phyloP scores from a whole-genome alignment of 2,329 filamentous ascomycete species.

The Paraconiothyrium brasiliense region DNA sequence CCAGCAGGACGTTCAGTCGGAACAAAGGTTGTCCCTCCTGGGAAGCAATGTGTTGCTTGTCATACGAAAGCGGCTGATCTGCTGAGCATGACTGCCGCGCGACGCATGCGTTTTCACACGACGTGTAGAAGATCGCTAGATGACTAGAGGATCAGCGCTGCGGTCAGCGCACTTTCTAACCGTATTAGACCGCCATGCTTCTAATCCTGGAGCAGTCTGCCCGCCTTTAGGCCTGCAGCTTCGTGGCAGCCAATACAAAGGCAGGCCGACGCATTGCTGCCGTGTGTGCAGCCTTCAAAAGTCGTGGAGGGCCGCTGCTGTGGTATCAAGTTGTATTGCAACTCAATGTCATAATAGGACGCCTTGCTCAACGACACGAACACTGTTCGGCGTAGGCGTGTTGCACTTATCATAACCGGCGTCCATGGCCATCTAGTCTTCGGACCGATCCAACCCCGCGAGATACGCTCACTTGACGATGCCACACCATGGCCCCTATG shows the following conservation, averaged over 20 bases:
- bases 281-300: background rate
- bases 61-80: background rate
- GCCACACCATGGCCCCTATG: constrained; percentile 7
- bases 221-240: background rate
- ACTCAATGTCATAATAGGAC: background rate
- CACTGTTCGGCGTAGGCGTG: background rate
- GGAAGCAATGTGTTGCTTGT: background rate
- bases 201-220: constrained; percentile 3
- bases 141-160: constrained; percentile 4
- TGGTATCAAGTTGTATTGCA: constrained; percentile 8
- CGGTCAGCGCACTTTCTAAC: constrained; percentile 4
- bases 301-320: background rate
- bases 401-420: background rate
- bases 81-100: background rate
- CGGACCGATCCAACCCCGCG: background rate
- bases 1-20: background rate
- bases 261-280: background rate
- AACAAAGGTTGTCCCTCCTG: background rate
- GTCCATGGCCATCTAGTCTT: constrained; percentile 5
- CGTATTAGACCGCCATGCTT: background rate
- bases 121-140: background rate
- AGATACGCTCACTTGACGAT: background rate
- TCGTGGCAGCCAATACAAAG: background rate
- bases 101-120: background rate
- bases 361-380: background rate